These are phyloP conservation scores for Trypanosoma lewisi DNA, from an alignment of 208 protist species.

Conservation along the genomic window DNA sequence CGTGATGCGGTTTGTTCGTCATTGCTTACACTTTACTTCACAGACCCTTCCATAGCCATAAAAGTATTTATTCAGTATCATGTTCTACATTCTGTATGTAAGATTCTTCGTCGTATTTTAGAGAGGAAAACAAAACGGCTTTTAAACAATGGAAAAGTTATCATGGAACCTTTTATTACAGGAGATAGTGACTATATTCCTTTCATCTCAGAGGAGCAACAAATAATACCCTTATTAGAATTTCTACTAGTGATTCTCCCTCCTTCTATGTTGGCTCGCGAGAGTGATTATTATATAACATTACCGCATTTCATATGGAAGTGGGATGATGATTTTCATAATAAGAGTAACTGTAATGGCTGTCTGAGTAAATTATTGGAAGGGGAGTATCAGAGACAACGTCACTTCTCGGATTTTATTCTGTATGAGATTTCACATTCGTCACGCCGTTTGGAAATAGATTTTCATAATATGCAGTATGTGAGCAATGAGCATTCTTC, in stretches of 20 bases:
- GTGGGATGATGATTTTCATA: conserved; percentile 89
- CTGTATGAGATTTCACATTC: conserved; percentile 12
- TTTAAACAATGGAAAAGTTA: conserved; percentile 10
- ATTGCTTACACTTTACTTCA: conserved; percentile 23
- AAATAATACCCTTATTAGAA: conserved; percentile 59
- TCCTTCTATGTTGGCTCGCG: conserved; percentile 27
- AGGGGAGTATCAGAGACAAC: conserved; percentile 55
- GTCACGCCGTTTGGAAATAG: conserved; percentile 11
- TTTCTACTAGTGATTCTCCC: conserved; percentile 68
- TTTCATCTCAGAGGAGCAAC: conserved; percentile 58
- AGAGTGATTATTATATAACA: conserved; percentile 53
- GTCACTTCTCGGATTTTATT: conserved; percentile 13
- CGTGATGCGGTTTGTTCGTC: conserved; percentile 26
- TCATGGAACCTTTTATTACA: conserved; percentile 21
- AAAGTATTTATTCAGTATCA: conserved; percentile 25
- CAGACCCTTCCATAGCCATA: conserved; percentile 11
- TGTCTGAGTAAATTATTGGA: conserved; percentile 47
- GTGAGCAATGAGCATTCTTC: conserved; percentile 9
- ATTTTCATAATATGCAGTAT: conserved; percentile 25
- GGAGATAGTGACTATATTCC: conserved; percentile 52
- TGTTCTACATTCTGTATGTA: conserved; percentile 25
- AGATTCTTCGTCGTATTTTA: conserved; percentile 5
- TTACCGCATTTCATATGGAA: conserved; percentile 61
- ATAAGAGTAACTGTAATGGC: conserved; percentile 61
- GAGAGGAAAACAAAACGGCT: conserved; percentile 7